Percentiles rank a stretch among this genome's conserved stretches.
These are phyloP conservation scores for Mycena leptocephala DNA, from an alignment of 768 basidiomycete genomes.

Conservation along the genomic window DNA sequence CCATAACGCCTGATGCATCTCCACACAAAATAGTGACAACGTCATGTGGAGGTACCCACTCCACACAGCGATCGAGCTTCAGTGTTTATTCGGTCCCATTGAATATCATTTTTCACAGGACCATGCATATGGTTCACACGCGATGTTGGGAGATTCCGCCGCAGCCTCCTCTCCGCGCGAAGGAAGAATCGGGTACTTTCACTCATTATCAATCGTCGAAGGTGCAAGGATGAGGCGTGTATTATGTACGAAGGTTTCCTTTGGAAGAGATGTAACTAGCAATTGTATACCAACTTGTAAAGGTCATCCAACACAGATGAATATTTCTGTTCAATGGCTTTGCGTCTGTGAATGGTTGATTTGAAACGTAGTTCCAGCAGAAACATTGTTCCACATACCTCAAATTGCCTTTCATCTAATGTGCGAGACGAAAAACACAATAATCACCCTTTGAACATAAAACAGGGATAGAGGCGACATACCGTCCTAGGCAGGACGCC, in stretches of 20 bases:
- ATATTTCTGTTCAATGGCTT: slow-evolving; percentile 22
- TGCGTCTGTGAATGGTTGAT: slow-evolving; percentile 18
- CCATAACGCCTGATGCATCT: too few species aligned
- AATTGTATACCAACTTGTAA: slow-evolving; percentile 11
- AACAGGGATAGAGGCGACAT: neutral
- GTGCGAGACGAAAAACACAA: slow-evolving; percentile 2
- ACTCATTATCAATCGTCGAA: slow-evolving; percentile 14
- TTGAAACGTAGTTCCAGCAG: slow-evolving; percentile 14
- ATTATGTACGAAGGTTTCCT: slow-evolving; percentile 7
- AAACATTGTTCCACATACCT: slow-evolving; percentile 15
- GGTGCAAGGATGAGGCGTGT: slow-evolving; percentile 9
- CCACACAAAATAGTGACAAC: too few species aligned
- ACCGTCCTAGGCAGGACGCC: slow-evolving; percentile 17
- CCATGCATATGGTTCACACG: slow-evolving; percentile 7
- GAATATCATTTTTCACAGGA: slow-evolving; percentile 10
- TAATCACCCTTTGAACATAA: neutral
- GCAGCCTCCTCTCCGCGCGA: slow-evolving; percentile 5
- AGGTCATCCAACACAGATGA: slow-evolving; percentile 12
- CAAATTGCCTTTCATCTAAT: slow-evolving; percentile 23
- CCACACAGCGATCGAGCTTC: slow-evolving; percentile 3
- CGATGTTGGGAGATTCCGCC: slow-evolving; percentile 11
- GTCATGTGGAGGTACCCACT: too few species aligned
- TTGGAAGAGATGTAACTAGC: slow-evolving; percentile 11
- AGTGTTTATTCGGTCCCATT: slow-evolving; percentile 11
- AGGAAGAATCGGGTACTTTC: slow-evolving; percentile 1